Base-by-base conservation (phyloP, 1,284 basidiomycete genomes). In the Phlebopus sp. region DNA sequence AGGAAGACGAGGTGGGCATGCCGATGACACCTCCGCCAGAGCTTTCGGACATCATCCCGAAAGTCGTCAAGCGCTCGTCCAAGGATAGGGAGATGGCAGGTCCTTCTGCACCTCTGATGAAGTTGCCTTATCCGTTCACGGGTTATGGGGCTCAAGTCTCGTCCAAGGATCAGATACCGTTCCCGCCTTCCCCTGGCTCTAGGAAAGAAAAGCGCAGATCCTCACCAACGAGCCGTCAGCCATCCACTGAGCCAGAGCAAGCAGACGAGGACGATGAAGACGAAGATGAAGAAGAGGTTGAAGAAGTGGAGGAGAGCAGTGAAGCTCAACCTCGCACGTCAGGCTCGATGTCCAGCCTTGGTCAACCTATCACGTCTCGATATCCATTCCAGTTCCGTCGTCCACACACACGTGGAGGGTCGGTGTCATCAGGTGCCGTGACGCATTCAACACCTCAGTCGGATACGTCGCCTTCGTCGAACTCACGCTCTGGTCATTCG, bases 281-380 rank as follows among this genome's bases (percentile, higher is more conserved):
- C 9, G 70, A 70, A 9, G 67, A 68, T 1, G 63, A 61, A 1
- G 63, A 55, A 1, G 68, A 61, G 40, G 60, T 53, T 7, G 66
- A 64, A 29, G 73, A 74, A 50, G 68, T 70, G 18, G 71, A 68
- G 31, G 62, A 65, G 43, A 62, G 53, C 40, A 72, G 74, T 50
- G 71, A 76, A 42, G 71, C 72, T 3, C 72, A 72, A 4, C 81
- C 80, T 32, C 76, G 81, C 25, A 82, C 78, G 1, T 87, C 85
- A 3, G 84, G 79, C 15, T 90, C 86, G 4, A 81, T 90, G 79
- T 89, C 86, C 5, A 85, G 82, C 56, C 75, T 90, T 5, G 88
- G 87, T 2, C 82, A 84, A n/a, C 87, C 86, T 1, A 72, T 90
- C 44, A 63, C 68, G 15, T 81, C 83, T 5, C 76, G 83, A 1